Evolutionary conservation across 1,139 yeast genomes (phyloP), one percentile per base, ranked within the genome.

Genomic region (Lodderomyces pseudojiufengensis): DNA sequence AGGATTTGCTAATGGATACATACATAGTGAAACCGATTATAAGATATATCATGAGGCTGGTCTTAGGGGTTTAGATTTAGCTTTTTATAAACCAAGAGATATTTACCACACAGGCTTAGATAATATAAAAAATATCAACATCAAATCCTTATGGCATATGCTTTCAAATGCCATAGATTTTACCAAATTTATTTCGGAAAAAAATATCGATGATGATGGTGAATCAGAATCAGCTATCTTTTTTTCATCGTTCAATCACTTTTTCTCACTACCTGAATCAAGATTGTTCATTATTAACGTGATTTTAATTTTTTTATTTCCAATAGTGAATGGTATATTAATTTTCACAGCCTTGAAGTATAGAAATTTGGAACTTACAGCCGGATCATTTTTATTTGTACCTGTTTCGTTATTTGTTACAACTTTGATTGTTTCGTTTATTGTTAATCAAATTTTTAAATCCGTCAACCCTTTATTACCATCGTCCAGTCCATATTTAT

Each of bases 1-100:
- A 55, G 95, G 92, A 1, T 86, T 86, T 57, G 78, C 81, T 50
- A 72, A 76, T 40, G 78, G 84, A n/a, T 54, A 82, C 29, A 75
- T 90, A 31, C 74, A 72, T 36, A 82, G 94, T 48, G 94, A 87
- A 57, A 90, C 97, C 2, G 97, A 90, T 54, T 90, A 83, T 58
- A 76, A 77, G 45, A 78, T 86, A 5, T 88, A 87, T 54, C 63
- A 67, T 35, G 71, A 72, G 35, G 60, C 72, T 30, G 95, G 95
- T 0, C 56, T 85, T 33, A 73, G 95, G 46, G 97, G 97, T 8
- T 70, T 90, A 50, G 97, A 90, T 57, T 76, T 70, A 42, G 75
- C 75, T 1, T 70, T 70, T 49, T 69, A 58, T 46, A 59, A 56
- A 40, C 95, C 96, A 16, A 73, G 97, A 51, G 79, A 85, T 37